Evolutionary conservation across 2,329 filamentous ascomycete genomes (phyloP).

Genomic region (Colletotrichum lupini): DNA sequence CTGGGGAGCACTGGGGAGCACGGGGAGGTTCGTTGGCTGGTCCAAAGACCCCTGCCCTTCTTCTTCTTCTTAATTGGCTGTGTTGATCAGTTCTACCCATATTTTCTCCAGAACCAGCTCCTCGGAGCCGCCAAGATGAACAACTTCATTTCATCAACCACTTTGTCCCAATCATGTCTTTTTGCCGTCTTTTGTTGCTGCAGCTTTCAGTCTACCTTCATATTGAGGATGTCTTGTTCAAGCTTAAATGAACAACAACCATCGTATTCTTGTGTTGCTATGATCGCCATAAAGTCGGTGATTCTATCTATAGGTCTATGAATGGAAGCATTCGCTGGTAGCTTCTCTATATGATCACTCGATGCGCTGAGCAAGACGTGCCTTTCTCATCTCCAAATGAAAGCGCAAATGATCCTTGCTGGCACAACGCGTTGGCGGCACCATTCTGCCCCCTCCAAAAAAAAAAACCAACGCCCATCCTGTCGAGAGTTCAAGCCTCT

Average conservation of each 20-base stretch:
- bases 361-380: neutral
- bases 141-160: neutral
- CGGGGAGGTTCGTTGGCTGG: neutral
- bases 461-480: no score
- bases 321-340: neutral
- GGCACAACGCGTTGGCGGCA: neutral
- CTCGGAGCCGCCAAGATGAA: neutral
- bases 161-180: neutral
- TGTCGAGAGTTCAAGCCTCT: neutral
- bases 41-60: neutral
- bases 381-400: neutral
- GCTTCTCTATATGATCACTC: neutral
- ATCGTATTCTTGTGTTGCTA: no score
- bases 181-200: neutral
- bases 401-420: neutral
- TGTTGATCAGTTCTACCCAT: conserved; percentile 1
- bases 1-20: neutral
- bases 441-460: neutral
- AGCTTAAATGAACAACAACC: neutral
- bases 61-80: neutral
- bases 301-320: neutral
- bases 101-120: neutral
- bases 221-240: no score
- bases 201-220: neutral
- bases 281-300: neutral